These are phyloP conservation scores for Fraxinus latifolia DNA, from an alignment of 305 asterid genomes.

Conservation along the genomic window DNA sequence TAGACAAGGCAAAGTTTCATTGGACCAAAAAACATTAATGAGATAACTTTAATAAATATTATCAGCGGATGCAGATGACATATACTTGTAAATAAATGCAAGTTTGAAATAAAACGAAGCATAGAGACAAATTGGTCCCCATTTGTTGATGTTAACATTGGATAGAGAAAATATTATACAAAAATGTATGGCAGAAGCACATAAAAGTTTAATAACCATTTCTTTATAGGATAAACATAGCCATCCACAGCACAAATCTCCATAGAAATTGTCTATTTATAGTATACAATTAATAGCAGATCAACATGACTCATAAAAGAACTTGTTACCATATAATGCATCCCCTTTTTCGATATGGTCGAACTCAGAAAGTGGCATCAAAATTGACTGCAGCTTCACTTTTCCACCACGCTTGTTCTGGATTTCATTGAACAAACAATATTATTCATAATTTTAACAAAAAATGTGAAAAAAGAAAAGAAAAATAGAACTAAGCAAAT, in stretches of 20 bases:
- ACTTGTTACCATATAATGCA: constrained; percentile 36
- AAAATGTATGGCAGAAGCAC: not conserved
- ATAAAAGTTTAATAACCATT: not conserved
- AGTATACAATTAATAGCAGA: not conserved
- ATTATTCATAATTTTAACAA: too few species aligned
- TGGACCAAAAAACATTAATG: not conserved
- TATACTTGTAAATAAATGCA: constrained; percentile 6
- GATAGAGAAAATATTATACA: constrained; percentile 13
- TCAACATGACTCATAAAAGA: not conserved
- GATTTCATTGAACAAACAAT: not conserved
- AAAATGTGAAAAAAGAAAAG: too few species aligned
- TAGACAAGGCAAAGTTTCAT: constrained; percentile 3
- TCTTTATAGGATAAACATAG: not conserved
- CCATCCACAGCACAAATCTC: not conserved
- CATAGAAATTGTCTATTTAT: not conserved
- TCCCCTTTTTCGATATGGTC: constrained; percentile 47
- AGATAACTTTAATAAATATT: too few species aligned
- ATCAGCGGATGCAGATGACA: not conserved
- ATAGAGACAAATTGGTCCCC: constrained; percentile 40
- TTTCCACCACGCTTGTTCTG: constrained; percentile 58
- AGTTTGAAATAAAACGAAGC: constrained; percentile 1
- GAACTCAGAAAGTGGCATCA: constrained; percentile 38
- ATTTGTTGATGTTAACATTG: constrained; percentile 24
- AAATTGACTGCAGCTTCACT: constrained; percentile 38
- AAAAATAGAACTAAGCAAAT: not conserved